phyloP scores from a whole-genome alignment of 371 early-diverging fungal genomes.

The Apophysomyces sp. region DNA sequence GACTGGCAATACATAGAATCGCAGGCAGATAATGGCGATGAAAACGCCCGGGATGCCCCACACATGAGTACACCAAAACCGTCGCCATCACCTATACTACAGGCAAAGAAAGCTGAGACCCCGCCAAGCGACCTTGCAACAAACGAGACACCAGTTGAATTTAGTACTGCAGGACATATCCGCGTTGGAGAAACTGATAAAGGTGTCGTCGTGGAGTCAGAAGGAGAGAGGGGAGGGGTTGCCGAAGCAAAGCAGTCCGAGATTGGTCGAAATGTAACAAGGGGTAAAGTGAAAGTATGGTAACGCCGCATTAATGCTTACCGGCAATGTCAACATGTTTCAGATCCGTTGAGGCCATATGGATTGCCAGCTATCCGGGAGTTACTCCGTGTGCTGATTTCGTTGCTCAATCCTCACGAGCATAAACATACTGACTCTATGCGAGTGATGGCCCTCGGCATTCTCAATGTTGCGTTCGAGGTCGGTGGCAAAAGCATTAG shows the following conservation, averaged over 20 bases:
- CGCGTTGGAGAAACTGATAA: slow-evolving; percentile 5
- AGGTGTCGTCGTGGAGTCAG: background rate
- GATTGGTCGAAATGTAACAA: background rate
- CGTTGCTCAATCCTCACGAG: slow-evolving; percentile 88
- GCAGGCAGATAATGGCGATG: slow-evolving; percentile 15
- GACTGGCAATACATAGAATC: slow-evolving; percentile 45
- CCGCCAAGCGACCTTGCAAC: background rate
- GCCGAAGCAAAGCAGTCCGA: background rate
- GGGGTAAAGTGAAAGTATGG: background rate
- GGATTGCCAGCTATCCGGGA: slow-evolving; percentile 90
- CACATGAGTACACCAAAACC: slow-evolving; percentile 45
- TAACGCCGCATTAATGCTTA: background rate
- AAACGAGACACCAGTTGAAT: slow-evolving; percentile 3
- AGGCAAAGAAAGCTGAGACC: background rate
- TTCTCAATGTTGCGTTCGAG: slow-evolving; percentile 80
- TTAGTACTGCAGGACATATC: slow-evolving; percentile 2
- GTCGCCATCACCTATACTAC: slow-evolving; percentile 23
- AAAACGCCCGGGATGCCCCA: slow-evolving; percentile 13
- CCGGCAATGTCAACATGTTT: background rate
- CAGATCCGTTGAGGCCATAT: slow-evolving; percentile 49
- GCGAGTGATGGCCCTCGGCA: slow-evolving; percentile 83
- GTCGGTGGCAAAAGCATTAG: slow-evolving; percentile 81
- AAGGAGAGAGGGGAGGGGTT: slow-evolving; percentile 4
- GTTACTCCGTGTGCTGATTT: slow-evolving; percentile 85
- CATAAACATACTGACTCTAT: slow-evolving; percentile 92